Percentiles rank a stretch among this genome's conserved stretches.
These are phyloP conservation scores for Keithomyces neogunnii DNA, from an alignment of 2,329 filamentous ascomycete genomes.

Conservation along the genomic window DNA sequence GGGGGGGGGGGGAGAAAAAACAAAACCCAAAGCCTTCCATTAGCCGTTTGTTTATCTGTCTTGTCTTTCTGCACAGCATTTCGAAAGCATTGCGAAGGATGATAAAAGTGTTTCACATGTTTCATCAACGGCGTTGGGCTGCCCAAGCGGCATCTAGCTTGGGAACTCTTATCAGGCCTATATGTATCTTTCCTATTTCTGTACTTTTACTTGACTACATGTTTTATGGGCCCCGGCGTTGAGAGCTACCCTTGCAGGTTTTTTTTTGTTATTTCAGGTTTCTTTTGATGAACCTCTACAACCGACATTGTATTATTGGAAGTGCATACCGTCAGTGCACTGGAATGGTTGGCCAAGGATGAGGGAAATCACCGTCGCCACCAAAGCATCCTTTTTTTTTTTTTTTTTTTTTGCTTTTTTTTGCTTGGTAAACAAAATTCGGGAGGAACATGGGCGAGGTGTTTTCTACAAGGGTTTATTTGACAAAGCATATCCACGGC, in stretches of 20 bases:
- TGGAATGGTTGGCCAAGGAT: background rate
- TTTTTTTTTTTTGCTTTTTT: background rate
- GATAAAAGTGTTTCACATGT: slow-evolving; percentile 15
- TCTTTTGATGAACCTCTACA: background rate
- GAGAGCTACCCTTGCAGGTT: background rate
- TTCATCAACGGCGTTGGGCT: slow-evolving; percentile 16
- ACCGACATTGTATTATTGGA: background rate
- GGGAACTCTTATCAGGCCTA: background rate
- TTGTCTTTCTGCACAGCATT: slow-evolving; percentile 18
- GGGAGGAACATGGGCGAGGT: background rate
- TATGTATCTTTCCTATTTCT: background rate
- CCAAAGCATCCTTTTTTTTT: background rate
- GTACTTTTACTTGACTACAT: background rate
- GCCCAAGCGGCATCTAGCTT: background rate
- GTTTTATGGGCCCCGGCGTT: slow-evolving; percentile 1
- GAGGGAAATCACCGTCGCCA: background rate
- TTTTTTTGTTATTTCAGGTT: no score
- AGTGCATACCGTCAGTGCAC: background rate
- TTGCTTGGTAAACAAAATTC: background rate
- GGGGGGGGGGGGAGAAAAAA: no score
- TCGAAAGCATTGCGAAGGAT: slow-evolving; percentile 25
- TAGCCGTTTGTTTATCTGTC: background rate
- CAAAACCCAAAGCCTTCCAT: background rate
- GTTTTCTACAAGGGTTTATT: background rate
- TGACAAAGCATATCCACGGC: background rate